Conservation (phyloP, 208 protist species). For the Blastocrithidia nonstop region DNA sequence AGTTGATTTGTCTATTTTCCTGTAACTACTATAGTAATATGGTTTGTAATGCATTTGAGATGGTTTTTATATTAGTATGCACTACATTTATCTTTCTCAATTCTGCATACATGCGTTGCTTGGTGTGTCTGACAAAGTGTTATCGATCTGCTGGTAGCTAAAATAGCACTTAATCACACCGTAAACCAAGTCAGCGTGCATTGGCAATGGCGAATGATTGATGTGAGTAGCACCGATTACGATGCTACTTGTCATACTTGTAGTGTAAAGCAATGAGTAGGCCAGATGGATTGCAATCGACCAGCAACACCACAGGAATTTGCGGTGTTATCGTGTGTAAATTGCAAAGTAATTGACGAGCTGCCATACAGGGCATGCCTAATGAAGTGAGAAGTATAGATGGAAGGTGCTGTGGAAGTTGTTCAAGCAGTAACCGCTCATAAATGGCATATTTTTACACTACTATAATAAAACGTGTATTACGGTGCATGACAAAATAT, state of each 20-base stretch:
- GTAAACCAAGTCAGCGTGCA: too few species aligned
- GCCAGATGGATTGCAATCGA: slow-evolving; percentile 74
- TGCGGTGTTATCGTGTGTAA: slow-evolving; percentile 29
- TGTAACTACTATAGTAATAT: too few species aligned
- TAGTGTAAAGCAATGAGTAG: slow-evolving; percentile 65
- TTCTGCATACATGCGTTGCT: too few species aligned
- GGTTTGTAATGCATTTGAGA: too few species aligned
- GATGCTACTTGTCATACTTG: slow-evolving; percentile 27
- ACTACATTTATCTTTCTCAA: too few species aligned
- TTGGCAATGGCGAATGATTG: too few species aligned
- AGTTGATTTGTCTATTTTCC: too few species aligned
- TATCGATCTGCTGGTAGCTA: too few species aligned
- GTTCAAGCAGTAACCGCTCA: slow-evolving; percentile 39
- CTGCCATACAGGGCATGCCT: slow-evolving; percentile 61
- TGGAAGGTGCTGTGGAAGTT: slow-evolving; percentile 26
- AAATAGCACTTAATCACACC: too few species aligned
- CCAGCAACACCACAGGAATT: slow-evolving; percentile 47
- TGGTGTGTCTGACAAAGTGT: too few species aligned
- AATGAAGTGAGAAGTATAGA: slow-evolving; percentile 65
- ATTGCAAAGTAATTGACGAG: slow-evolving; percentile 36
- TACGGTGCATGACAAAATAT: slow-evolving; percentile 11
- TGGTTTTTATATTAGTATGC: too few species aligned
- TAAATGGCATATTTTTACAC: slow-evolving; percentile 79
- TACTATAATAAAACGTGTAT: slow-evolving; percentile 59
- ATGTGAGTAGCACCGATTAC: too few species aligned